Evolutionary conservation across 345 rosid genomes (phyloP), one percentile per base, ranked within the genome.

Genomic region (Eutrema yunnanense): DNA sequence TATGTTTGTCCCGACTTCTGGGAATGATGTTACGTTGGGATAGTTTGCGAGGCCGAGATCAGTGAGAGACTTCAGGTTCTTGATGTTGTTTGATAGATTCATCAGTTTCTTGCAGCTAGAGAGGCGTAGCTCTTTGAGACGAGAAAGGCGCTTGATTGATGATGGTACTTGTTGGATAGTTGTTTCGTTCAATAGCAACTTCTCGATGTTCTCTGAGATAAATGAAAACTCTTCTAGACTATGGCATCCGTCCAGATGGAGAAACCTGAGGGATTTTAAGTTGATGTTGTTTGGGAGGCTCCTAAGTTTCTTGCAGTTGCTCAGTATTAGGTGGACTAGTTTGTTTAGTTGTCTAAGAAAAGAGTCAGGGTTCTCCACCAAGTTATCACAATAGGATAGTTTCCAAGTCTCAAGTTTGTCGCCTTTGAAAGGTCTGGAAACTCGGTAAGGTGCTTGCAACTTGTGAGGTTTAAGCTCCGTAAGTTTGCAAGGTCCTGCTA

Each of bases 381-480:
- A 54, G 58, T 62, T 54, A 3, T 68, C 79, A 69, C 70, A 62
- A 6, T 38, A 2, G 1, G 79, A 54, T 30, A 75, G 79, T 5
- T 75, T 75, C 3, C 69, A 37, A 9, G 29, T n/a, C 74, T 75
- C 79, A 0, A 75, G 74, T 69, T 75, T 9, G 70, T 62, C 5
- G 79, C 79, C 44, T 69, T 69, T 2, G 74, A 69, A 37, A 75
- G 71, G n/a, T 75, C 74, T 54, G 74, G 79, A 62, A 75, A 62
- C 70, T 53, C 51, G 36, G 29, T 13, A 4, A 76, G 79, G 47
- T 70, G n/a, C 38, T 48, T 76, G 75, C 71, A 76, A 47, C 42
- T 33, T 54, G 59, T 69, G 60, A 76, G 79, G 75, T 76, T 76
- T 22, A 76, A 30, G 46, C 1, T 69, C 66, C 75, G 32, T 62